Conservation (phyloP, 1,139 yeast species). For the Yarrowia galli region DNA sequence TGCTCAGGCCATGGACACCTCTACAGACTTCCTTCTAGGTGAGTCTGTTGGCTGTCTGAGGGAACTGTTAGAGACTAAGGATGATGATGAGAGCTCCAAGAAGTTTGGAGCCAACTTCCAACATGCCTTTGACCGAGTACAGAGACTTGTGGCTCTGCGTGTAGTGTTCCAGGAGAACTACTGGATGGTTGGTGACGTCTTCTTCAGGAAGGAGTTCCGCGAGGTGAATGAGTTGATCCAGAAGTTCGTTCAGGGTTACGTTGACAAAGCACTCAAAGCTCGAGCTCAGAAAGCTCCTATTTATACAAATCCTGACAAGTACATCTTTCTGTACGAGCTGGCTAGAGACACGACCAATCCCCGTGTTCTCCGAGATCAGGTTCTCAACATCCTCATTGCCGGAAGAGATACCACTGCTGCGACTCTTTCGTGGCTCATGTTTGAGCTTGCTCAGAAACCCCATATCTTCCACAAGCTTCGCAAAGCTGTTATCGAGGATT, state of each 20-base stretch:
- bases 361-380: conserved; percentile 14
- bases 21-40: background rate
- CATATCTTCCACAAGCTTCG: conserved; percentile 6
- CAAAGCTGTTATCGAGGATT: background rate
- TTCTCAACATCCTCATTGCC: conserved; percentile 13
- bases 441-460: conserved; percentile 12
- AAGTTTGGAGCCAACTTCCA: conserved; percentile 14
- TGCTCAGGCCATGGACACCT: conserved; percentile 15
- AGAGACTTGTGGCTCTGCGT: conserved; percentile 1
- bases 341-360: conserved; percentile 17
- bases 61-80: background rate
- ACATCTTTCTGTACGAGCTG: conserved; percentile 7
- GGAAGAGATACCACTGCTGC: conserved; percentile 20
- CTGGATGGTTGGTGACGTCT: conserved; percentile 8
- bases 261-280: conserved; percentile 7
- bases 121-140: conserved; percentile 14
- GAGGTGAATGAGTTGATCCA: background rate
- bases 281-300: conserved; percentile 4
- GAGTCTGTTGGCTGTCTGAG: conserved; percentile 11
- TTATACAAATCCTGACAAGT: conserved; percentile 2
- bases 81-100: background rate
- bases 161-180: conserved; percentile 18
- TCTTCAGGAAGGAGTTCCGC: conserved; percentile 6
- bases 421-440: conserved; percentile 16
- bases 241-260: conserved; percentile 11